Conservation (phyloP, 495 filamentous ascomycete species). For the Evernia prunastri region DNA sequence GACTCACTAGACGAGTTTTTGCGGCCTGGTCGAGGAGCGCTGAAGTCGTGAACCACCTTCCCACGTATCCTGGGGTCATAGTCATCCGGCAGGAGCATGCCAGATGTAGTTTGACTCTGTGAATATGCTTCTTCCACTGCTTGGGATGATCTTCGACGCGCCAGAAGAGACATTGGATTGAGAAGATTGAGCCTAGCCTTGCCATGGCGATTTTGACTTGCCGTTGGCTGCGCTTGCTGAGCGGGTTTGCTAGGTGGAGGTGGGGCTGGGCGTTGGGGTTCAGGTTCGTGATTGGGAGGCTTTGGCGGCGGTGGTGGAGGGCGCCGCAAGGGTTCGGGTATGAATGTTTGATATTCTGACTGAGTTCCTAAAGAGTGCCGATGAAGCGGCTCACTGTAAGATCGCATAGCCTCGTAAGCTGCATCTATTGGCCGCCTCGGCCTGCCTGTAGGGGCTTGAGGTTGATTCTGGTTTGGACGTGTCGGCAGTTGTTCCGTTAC, state of each 20-base stretch:
- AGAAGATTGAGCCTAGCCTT: slow-evolving; percentile 61
- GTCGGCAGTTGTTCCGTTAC: neutral
- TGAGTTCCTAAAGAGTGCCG: slow-evolving; percentile 12
- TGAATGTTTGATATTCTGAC: slow-evolving; percentile 3
- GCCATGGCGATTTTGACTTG: slow-evolving; percentile 27
- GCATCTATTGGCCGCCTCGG: slow-evolving; percentile 19
- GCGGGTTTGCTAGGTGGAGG: slow-evolving; percentile 11
- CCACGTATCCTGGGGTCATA: slow-evolving; percentile 84
- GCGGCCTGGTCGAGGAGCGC: slow-evolving; percentile 64
- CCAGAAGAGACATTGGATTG: slow-evolving; percentile 61
- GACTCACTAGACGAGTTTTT: slow-evolving; percentile 36
- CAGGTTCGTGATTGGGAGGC: neutral
- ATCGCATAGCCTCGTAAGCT: slow-evolving; percentile 22
- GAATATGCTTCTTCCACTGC: slow-evolving; percentile 42
- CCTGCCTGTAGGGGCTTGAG: slow-evolving; percentile 6
- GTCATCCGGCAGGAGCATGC: slow-evolving; percentile 57
- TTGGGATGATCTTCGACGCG: slow-evolving; percentile 51
- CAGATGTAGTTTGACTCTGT: slow-evolving; percentile 41
- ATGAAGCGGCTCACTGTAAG: slow-evolving; percentile 13
- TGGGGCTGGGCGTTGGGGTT: slow-evolving; percentile 15
- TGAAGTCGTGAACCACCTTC: slow-evolving; percentile 85
- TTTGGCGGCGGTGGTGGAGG: slow-evolving; percentile 23
- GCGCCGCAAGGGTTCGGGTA: slow-evolving; percentile 14
- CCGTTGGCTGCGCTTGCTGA: slow-evolving; percentile 10
- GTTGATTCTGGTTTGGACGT: neutral